Evolutionary conservation across 345 rosid genomes (phyloP), one percentile per base, ranked within the genome.

Genomic region (Pistacia integerrima): DNA sequence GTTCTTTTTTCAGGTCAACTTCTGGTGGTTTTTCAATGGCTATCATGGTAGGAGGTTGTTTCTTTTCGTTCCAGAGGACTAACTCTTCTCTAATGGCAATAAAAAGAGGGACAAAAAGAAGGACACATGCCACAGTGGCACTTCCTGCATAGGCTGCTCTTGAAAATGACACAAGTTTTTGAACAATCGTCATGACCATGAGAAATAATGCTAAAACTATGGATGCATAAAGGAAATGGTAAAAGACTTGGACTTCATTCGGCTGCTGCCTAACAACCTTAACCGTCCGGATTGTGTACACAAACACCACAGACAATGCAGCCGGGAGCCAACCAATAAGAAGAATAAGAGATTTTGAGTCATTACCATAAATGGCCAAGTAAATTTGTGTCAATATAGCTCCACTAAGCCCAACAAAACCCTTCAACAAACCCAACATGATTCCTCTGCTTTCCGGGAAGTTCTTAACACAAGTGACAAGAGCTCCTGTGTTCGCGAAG

Each of bases 271-370:
- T 82, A 59, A 84, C 84, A 4, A 84, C 81, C 72, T 79, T 85
- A 74, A 84, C 77, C 10, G 78, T 83, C 78, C 97, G 74, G 76
- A 92, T 87, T 46, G 90, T 88, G 76, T 88, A 89, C 38, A 89
- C 96, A 80, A 94, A 92, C 28, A 88, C 78, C 2, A 94, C 86
- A 5, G 97, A 92, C 10, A 92, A 67, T 20, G 90, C 94, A 58
- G 97, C 91, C 1, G 98, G 97, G 13, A 94, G 83, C 97, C 98
- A 94, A 0, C 83, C 97, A 62, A 91, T 89, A 64, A 92, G 88
- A 20, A 94, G 84, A 75, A 94, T 89, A 54, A 94, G 78, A 70
- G 97, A 88, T 67, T 88, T 89, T 0, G 97, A 87, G 65, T 92
- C 97, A 48, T 83, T 79, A 10, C 97, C 98, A 61, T 94, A 94